phyloP scores from a whole-genome alignment of 2,329 filamentous ascomycete species.

The Ceratocystis papillata region DNA sequence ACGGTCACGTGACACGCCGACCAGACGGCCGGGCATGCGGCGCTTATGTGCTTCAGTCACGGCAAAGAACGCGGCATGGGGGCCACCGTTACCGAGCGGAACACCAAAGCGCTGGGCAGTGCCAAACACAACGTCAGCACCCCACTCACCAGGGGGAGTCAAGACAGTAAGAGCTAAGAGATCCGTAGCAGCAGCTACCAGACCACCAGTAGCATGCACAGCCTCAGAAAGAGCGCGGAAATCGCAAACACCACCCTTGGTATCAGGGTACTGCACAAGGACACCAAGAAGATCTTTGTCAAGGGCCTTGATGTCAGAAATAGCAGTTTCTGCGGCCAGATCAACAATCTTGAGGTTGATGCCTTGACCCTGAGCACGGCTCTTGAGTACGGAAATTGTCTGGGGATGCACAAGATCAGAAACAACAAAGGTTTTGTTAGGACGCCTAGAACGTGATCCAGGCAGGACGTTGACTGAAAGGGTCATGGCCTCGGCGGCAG shows the following conservation, averaged over 20 bases:
- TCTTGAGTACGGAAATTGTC: slow-evolving; percentile 71
- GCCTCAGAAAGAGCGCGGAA: slow-evolving; percentile 62
- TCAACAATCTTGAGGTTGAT: slow-evolving; percentile 67
- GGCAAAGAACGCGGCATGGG: slow-evolving; percentile 95
- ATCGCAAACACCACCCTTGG: slow-evolving; percentile 66
- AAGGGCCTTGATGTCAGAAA: slow-evolving; percentile 57
- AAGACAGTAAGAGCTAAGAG: slow-evolving; percentile 76
- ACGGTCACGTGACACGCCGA: slow-evolving; percentile 85
- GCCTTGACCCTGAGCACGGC: slow-evolving; percentile 82
- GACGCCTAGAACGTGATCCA: slow-evolving; percentile 57
- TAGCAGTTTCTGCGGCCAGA: slow-evolving; percentile 50
- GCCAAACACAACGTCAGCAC: slow-evolving; percentile 89
- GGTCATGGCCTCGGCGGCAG: slow-evolving; percentile 92
- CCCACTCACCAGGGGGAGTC: slow-evolving; percentile 85
- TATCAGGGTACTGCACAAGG: slow-evolving; percentile 91
- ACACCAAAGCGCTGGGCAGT: slow-evolving; percentile 87
- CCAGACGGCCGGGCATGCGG: slow-evolving; percentile 81
- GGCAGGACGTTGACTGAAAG: slow-evolving; percentile 56
- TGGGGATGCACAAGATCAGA: slow-evolving; percentile 74
- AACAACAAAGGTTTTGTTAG: slow-evolving; percentile 72
- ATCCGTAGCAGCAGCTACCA: slow-evolving; percentile 82
- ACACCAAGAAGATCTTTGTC: slow-evolving; percentile 79
- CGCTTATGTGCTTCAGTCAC: slow-evolving; percentile 85
- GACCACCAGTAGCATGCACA: slow-evolving; percentile 65
- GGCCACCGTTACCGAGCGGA: slow-evolving; percentile 81